Percentiles rank a stretch among this genome's conserved stretches.
Conservation (phyloP, 352 stramenopile species). For the Globisporangium parvum region DNA sequence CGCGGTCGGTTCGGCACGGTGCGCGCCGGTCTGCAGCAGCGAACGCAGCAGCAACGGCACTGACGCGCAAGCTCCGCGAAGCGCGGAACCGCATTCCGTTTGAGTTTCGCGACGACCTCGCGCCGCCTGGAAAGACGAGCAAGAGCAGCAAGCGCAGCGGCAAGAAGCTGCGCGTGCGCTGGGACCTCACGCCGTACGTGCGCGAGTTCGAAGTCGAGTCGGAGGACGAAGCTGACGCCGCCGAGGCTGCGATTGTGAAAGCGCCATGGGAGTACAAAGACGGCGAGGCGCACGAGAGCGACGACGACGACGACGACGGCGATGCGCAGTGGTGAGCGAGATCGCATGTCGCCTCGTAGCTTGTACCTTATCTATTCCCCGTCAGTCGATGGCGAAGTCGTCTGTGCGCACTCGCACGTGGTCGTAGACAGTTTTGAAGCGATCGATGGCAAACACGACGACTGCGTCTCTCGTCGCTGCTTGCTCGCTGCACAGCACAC, state of each 20-base stretch:
- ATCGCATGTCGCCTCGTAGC: not conserved
- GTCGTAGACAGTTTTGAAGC: no score
- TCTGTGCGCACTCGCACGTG: no score
- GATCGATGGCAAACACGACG: no score
- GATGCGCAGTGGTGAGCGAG: not conserved
- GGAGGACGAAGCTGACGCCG: conserved; percentile 37
- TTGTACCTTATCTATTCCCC: not conserved
- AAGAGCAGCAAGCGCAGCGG: conserved; percentile 24
- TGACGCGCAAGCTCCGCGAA: conserved; percentile 43
- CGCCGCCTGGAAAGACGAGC: conserved; percentile 16
- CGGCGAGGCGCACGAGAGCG: conserved; percentile 15
- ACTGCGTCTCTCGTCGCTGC: no score
- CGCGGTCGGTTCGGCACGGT: conserved; percentile 33
- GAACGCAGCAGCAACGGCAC: conserved; percentile 15
- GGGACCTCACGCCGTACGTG: conserved; percentile 32
- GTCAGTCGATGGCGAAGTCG: no score
- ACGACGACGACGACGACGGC: conserved; percentile 36
- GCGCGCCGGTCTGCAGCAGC: conserved; percentile 31
- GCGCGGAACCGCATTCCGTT: conserved; percentile 42
- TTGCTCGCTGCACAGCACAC: no score
- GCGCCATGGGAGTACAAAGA: conserved; percentile 17
- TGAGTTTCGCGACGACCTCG: conserved; percentile 49
- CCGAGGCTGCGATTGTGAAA: conserved; percentile 21
- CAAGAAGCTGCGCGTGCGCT: conserved; percentile 38
- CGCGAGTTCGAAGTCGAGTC: conserved; percentile 61